Evolutionary conservation across 306 rosid genomes (phyloP), one percentile per base, ranked within the genome.

Genomic region (Cucurbita pepo): DNA sequence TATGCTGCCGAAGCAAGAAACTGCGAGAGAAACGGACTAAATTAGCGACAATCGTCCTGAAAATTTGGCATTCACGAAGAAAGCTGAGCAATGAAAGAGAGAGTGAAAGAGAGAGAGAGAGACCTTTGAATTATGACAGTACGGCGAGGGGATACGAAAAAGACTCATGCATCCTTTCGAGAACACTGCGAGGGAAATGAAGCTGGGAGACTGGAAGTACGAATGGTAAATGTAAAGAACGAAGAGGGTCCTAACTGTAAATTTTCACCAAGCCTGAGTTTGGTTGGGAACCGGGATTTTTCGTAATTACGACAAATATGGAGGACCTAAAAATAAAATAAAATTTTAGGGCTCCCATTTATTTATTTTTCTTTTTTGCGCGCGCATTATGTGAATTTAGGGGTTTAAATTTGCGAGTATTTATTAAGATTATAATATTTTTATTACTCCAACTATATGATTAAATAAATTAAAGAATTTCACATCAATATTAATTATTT

Each of bases 131-230:
- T 7, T 21, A 19, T 45, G 72, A 67, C 16, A 41, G 14, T 64
- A 41, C 36, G 71, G 56, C 15, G 56, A 12, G 18, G 16, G 43
- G 21, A 30, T 0, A 10, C 25, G 4, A 69, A 48, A 69, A 48
- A 48, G 57, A 69, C 56, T 56, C 73, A 69, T 30, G 73, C 73
- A 69, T 45, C 56, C 56, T 67, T 30, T 67, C 72, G 56, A 11
- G 54, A 61, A 15, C 10, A 10, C 1, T 8, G 73, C 12, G 73
- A 69, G 59, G 59, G 59, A 51, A 48, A 53, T 69, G 59, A 25
- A 25, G 45, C 45, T 15, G 58, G n/a, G 74, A 50, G 45, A 15
- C 45, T 15, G 16, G 16, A 14, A 30, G 30, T 50, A 16, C 4
- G 2, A 69, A 37, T 34, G 58, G 74, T 34, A 16, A 69, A 69